A percentile compares a stretch with the other conserved stretches of the same genome.
These are phyloP conservation scores for Neopestalotiopsis clavispora DNA, from an alignment of 2,329 filamentous ascomycete genomes.

Conservation along the genomic window DNA sequence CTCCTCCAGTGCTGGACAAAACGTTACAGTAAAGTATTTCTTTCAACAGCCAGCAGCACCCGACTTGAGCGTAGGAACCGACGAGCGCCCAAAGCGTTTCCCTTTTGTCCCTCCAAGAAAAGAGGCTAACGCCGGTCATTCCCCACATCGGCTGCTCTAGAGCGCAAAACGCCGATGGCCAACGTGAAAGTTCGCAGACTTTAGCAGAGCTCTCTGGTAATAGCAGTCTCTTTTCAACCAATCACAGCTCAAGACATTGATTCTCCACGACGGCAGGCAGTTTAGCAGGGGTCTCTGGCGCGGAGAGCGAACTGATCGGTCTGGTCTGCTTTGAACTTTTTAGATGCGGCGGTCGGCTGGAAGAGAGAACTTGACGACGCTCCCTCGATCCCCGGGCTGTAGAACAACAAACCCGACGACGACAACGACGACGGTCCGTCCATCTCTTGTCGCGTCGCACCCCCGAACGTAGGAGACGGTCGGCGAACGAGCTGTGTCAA, in stretches of 20 bases:
- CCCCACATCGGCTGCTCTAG: slow-evolving; percentile 8
- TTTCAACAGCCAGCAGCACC: not conserved
- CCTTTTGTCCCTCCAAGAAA: too few relatives aligned
- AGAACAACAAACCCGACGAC: slow-evolving; percentile 1
- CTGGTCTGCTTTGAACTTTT: slow-evolving; percentile 10
- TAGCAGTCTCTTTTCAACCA: not conserved
- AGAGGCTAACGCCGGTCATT: not conserved
- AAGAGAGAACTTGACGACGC: slow-evolving; percentile 6
- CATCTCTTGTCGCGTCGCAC: slow-evolving; percentile 7
- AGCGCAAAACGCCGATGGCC: slow-evolving; percentile 13
- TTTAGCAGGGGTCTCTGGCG: slow-evolving; percentile 12
- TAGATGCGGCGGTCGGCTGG: slow-evolving; percentile 16
- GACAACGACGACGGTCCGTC: not conserved
- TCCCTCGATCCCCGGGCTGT: not conserved
- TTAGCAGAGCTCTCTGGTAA: not conserved
- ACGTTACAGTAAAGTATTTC: not conserved
- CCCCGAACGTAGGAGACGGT: slow-evolving; percentile 24
- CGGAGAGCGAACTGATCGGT: slow-evolving; percentile 5
- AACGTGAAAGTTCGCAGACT: not conserved
- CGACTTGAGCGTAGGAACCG: not conserved
- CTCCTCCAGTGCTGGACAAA: not conserved
- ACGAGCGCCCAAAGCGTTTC: slow-evolving; percentile 2
- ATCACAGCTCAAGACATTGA: not conserved
- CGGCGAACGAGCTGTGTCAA: slow-evolving; percentile 64
- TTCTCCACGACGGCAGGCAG: slow-evolving; percentile 12